These are phyloP conservation scores for Xylariaceae sp. DNA, from an alignment of 2,329 filamentous ascomycete genomes.

Conservation along the genomic window DNA sequence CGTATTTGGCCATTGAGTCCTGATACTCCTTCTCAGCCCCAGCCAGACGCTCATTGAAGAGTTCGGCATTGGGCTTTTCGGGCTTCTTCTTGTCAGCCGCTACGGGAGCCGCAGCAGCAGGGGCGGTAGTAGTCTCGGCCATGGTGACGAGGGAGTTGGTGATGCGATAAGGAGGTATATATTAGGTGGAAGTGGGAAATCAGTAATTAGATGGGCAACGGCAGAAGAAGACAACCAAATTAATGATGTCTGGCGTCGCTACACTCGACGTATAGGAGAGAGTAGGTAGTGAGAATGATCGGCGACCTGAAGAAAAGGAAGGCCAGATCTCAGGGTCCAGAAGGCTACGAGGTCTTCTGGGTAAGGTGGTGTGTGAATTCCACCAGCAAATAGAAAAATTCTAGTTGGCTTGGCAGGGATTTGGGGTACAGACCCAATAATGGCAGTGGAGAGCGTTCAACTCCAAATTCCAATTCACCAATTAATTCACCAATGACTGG, in stretches of 20 bases:
- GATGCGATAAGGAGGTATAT: background rate
- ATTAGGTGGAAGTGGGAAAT: background rate
- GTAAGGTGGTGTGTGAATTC: conserved; percentile 6
- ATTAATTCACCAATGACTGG: conserved; percentile 16
- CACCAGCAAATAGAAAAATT: conserved; percentile 30
- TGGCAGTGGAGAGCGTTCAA: background rate
- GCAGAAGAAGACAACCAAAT: conserved; percentile 16
- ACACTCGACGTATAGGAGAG: background rate
- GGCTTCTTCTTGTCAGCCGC: conserved; percentile 64
- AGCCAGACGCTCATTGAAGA: conserved; percentile 78
- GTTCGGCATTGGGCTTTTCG: conserved; percentile 84
- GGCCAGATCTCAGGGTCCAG: conserved; percentile 41
- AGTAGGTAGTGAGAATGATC: conserved; percentile 16
- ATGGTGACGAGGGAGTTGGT: conserved; percentile 43
- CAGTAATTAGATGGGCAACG: background rate
- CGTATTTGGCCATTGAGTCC: conserved; percentile 68
- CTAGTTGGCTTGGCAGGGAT: conserved; percentile 18
- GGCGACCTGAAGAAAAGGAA: conserved; percentile 19
- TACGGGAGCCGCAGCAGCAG: conserved; percentile 54
- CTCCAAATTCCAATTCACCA: conserved; percentile 15
- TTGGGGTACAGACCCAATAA: conserved; percentile 27
- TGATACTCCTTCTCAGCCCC: conserved; percentile 88
- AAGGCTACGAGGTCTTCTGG: conserved; percentile 21
- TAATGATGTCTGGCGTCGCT: conserved; percentile 13
- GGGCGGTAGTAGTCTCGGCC: conserved; percentile 53